Evolutionary conservation across 495 filamentous ascomycete species (phyloP).

Genomic region (Penicillium goetzii): DNA sequence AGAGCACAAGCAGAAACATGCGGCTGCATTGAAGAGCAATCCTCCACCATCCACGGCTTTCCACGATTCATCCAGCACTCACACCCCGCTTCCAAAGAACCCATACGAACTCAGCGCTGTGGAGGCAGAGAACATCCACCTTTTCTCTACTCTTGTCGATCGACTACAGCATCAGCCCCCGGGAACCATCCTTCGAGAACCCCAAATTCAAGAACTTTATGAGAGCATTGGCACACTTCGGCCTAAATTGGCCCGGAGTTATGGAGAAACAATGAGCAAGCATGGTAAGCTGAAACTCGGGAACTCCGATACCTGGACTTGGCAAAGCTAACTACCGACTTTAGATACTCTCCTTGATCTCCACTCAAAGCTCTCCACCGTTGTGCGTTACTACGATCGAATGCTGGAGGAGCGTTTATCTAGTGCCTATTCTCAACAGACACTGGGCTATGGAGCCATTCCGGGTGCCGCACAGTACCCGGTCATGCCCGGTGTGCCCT

Average conservation of each 20-base stretch:
- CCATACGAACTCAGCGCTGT: slow-evolving; percentile 94
- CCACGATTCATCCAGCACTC: slow-evolving; percentile 30
- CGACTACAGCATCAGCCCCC: slow-evolving; percentile 93
- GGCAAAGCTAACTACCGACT: slow-evolving; percentile 32
- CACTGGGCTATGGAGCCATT: slow-evolving; percentile 48
- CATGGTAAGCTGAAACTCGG: slow-evolving; percentile 66
- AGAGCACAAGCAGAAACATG: slow-evolving; percentile 90
- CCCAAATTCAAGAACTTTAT: slow-evolving; percentile 97
- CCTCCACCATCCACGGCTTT: slow-evolving; percentile 42
- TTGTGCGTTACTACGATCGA: slow-evolving; percentile 97
- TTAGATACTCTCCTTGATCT: slow-evolving; percentile 86
- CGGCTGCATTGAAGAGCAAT: slow-evolving; percentile 73
- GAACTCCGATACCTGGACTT: neutral
- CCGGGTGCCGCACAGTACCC: slow-evolving; percentile 58
- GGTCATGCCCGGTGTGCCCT: slow-evolving; percentile 63
- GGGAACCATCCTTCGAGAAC: slow-evolving; percentile 91
- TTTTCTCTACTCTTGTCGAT: slow-evolving; percentile 94
- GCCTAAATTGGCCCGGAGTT: slow-evolving; percentile 92
- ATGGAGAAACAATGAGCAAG: slow-evolving; percentile 99
- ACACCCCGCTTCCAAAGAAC: slow-evolving; percentile 69
- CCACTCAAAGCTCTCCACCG: slow-evolving; percentile 92
- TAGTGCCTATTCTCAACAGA: slow-evolving; percentile 86
- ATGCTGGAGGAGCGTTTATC: slow-evolving; percentile 97
- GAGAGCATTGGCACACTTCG: slow-evolving; percentile 91
- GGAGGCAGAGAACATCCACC: slow-evolving; percentile 95